Evolutionary conservation across 768 basidiomycete genomes (phyloP).

Genomic region (Amanita jacksonii): DNA sequence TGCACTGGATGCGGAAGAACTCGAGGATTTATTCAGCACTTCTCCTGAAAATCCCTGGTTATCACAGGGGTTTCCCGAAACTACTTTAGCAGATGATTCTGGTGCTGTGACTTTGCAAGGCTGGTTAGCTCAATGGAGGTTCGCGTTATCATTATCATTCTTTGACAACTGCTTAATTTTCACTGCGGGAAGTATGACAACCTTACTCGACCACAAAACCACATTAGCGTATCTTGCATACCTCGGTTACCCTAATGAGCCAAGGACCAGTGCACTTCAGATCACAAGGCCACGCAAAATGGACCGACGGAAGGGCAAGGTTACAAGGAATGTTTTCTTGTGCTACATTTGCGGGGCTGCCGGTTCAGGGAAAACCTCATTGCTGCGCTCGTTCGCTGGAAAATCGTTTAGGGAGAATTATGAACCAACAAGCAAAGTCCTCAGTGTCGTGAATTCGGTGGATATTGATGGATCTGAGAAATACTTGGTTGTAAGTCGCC

Average conservation of each 20-base stretch:
- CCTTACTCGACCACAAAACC: conserved; percentile 85
- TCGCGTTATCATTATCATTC: conserved; percentile 17
- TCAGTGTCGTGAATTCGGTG: conserved; percentile 90
- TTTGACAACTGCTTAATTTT: conserved; percentile 2
- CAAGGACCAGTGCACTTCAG: conserved; percentile 75
- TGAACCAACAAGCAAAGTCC: conserved; percentile 83
- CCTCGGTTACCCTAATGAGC: conserved; percentile 78
- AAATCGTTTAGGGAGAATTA: conserved; percentile 69
- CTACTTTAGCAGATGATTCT: conserved; percentile 75
- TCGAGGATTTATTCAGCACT: conserved; percentile 86
- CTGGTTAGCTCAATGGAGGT: conserved; percentile 99
- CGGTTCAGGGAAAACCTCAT: conserved; percentile 88
- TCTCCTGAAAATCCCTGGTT: conserved; percentile 97
- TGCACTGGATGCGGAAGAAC: conserved; percentile 72
- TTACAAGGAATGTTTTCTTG: conserved; percentile 84
- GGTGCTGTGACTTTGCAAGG: conserved; percentile 94
- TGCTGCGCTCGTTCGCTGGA: conserved; percentile 78
- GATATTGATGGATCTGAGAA: conserved; percentile 93
- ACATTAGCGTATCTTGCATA: conserved; percentile 94
- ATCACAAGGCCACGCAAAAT: conserved; percentile 77
- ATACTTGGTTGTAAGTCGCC: conserved; percentile 78
- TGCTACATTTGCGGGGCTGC: conserved; percentile 94
- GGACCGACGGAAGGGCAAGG: conserved; percentile 81
- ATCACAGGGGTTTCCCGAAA: conserved; percentile 85
- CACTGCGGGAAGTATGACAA: conserved; percentile 71